Conservation (phyloP, 2,329 filamentous ascomycete genomes). For the Kalmusia sp. region DNA sequence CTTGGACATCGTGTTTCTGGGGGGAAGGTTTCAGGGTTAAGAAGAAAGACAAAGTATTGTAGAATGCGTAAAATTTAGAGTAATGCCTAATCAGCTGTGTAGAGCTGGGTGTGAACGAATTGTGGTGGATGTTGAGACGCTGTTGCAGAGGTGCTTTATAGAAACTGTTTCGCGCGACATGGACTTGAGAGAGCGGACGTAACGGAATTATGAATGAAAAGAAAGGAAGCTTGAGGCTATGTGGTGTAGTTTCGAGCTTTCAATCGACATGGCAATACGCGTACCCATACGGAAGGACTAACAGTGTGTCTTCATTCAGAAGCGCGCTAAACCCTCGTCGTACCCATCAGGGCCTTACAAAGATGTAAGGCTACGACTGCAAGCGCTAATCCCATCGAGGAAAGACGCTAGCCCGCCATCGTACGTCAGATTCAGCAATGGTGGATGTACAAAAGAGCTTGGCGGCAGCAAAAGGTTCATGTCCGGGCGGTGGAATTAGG, state of each 20-base stretch:
- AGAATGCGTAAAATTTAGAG: neutral
- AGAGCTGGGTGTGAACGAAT: neutral
- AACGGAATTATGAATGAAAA: neutral
- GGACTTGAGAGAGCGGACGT: neutral
- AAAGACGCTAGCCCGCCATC: slow-evolving; percentile 3
- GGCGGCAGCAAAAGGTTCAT: no score
- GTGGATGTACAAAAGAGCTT: no score
- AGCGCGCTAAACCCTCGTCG: slow-evolving; percentile 3
- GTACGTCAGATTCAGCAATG: neutral
- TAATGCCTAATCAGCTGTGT: no score
- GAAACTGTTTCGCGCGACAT: neutral
- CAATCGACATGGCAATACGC: neutral
- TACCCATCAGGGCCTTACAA: neutral
- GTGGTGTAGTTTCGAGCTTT: neutral
- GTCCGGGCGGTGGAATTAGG: no score
- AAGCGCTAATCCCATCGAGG: neutral
- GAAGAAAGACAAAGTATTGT: neutral
- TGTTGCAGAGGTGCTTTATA: slow-evolving; percentile 1
- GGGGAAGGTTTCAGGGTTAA: neutral
- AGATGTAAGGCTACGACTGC: neutral
- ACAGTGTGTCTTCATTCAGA: neutral
- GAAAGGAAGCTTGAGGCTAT: neutral
- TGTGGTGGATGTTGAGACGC: neutral
- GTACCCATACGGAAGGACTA: neutral
- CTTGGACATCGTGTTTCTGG: slow-evolving; percentile 9